Evolutionary conservation across 176 grass and related monocot species (phyloP), one percentile per base, ranked within the genome.

Genomic region (Rhynchospora pubera): DNA sequence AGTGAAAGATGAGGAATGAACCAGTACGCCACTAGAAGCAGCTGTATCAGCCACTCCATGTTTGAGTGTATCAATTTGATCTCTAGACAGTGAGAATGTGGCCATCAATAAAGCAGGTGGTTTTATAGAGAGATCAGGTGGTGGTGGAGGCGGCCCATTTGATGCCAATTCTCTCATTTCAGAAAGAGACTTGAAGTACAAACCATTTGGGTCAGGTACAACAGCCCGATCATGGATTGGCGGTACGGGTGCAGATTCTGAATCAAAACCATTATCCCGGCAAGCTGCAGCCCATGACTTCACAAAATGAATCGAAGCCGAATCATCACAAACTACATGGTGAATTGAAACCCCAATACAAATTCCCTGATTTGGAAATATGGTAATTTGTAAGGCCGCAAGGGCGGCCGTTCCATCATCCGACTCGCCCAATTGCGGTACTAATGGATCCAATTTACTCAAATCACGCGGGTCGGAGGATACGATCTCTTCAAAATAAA

Each of bases 261-360:
- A 80, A 80, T 46, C 42, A 47, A 62, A 62, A 9, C 44, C 62
- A 0, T 72, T 73, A 4, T 57, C 43, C 22, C 50, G 52, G 79
- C 87, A 87, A 19, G 82, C 72, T 2, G 79, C 78, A 15, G 89
- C 87, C 92, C 92, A 94, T 13, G 85, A 81, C 56, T 81, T 72
- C 45, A 91, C 34, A 79, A 94, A 94, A 43, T 82, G 87, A 26
- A 71, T 79, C 19, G 76, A 59, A 24, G 65, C 68, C 18, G 70
- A 52, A 24, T 85, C 87, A 43, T 87, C 84, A 76, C 84, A 86
- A 0, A 32, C 82, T 15, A 62, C 77, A 10, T 87, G 87, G 78
- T 85, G 84, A 30, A 84, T 6, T 14, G 85, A 65, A 65, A 82
- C 52, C 59, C 84, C 82, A 2, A 86, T 53, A 82, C 57, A 78